Percentiles rank a stretch among this genome's conserved stretches.
Evolutionary conservation across 2,329 filamentous ascomycete genomes (phyloP).

Genomic region (Mycosphaerella arachidis): DNA sequence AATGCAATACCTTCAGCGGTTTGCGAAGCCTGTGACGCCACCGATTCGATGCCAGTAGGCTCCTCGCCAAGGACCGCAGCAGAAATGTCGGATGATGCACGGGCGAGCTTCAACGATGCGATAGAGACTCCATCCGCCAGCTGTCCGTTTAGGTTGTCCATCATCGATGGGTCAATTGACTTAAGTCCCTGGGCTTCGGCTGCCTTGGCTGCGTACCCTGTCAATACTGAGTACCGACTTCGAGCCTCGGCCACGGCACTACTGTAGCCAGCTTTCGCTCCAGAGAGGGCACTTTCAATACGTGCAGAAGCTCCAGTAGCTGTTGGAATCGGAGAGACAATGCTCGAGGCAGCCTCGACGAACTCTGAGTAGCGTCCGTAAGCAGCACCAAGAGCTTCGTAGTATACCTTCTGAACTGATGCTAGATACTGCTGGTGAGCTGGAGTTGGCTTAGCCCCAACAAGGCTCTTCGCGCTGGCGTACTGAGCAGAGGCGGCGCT

Average conservation of each 20-base stretch:
- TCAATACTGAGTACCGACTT: constrained; percentile 24
- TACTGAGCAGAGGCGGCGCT: constrained; percentile 67
- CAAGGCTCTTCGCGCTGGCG: constrained; percentile 60
- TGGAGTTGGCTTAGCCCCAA: constrained; percentile 59
- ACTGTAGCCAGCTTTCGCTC: constrained; percentile 47
- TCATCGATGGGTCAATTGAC: constrained; percentile 25
- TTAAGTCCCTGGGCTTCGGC: constrained; percentile 15
- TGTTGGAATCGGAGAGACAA: constrained; percentile 65
- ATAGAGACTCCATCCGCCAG: constrained; percentile 30
- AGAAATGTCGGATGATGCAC: constrained; percentile 43
- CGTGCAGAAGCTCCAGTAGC: constrained; percentile 61
- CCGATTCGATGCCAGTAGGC: constrained; percentile 48
- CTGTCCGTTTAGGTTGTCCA: constrained; percentile 29
- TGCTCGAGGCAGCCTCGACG: constrained; percentile 65
- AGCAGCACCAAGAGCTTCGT: constrained; percentile 71
- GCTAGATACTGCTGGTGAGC: constrained; percentile 53
- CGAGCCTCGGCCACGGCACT: constrained; percentile 32
- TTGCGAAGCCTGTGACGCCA: neutral
- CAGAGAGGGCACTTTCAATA: constrained; percentile 43
- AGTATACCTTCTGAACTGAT: constrained; percentile 65
- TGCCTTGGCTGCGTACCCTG: constrained; percentile 17
- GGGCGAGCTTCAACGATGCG: constrained; percentile 43
- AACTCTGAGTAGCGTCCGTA: constrained; percentile 77
- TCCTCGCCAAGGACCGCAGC: constrained; percentile 45
- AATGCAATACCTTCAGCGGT: constrained; percentile 41